These are phyloP conservation scores for Ceratocystis variospora DNA, from an alignment of 2,329 filamentous ascomycete species.

Conservation along the genomic window DNA sequence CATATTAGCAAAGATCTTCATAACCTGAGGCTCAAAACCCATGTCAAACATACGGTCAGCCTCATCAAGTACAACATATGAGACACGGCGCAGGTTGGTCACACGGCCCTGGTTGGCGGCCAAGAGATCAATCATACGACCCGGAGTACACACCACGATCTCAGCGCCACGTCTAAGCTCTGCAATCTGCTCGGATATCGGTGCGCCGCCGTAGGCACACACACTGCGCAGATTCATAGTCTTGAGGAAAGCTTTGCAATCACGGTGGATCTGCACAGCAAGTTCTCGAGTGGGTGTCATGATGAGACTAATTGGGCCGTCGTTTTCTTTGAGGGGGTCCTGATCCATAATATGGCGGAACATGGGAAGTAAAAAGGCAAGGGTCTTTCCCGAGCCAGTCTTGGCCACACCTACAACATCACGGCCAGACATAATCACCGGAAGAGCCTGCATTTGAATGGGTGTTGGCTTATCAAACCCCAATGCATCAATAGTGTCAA, in stretches of 20 bases:
- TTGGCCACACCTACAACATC: conserved; percentile 96
- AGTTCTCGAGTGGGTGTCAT: conserved; percentile 92
- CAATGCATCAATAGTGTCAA: conserved; percentile 70
- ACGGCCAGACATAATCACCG: conserved; percentile 86
- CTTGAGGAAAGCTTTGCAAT: conserved; percentile 89
- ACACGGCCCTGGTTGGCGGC: conserved; percentile 90
- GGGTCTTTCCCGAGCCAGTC: conserved; percentile 93
- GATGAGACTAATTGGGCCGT: conserved; percentile 77
- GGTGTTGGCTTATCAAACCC: conserved; percentile 82
- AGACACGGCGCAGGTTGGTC: conserved; percentile 76
- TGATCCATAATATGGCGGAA: conserved; percentile 97
- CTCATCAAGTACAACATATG: conserved; percentile 91
- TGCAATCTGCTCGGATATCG: conserved; percentile 94
- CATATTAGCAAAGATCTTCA: conserved; percentile 87
- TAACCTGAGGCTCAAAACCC: conserved; percentile 96
- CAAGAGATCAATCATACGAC: conserved; percentile 87
- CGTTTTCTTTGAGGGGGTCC: conserved; percentile 61
- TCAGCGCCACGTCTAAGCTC: conserved; percentile 91
- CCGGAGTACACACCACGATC: conserved; percentile 88
- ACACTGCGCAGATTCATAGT: conserved; percentile 72
- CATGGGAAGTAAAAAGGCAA: conserved; percentile 92
- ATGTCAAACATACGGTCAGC: conserved; percentile 99
- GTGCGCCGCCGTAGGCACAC: conserved; percentile 86
- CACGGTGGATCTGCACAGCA: conserved; percentile 82
- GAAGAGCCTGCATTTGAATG: conserved; percentile 90